A percentile compares a stretch with the other conserved stretches of the same genome.
Conservation (phyloP, 2,329 filamentous ascomycete species). For the Colletotrichum sp. region DNA sequence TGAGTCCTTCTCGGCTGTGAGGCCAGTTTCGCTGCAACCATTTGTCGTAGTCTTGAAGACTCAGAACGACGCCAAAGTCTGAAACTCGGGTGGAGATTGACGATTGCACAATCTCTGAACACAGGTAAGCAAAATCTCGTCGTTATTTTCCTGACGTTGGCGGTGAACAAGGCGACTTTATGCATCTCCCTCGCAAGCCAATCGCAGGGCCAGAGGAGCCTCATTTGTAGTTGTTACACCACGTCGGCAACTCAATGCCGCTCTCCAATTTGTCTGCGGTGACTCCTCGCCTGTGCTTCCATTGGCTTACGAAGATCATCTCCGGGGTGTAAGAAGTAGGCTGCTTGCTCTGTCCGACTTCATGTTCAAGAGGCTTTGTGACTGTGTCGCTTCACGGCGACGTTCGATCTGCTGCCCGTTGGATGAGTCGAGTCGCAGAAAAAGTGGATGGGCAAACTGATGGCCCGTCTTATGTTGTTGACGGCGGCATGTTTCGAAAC, state of each 20-base stretch:
- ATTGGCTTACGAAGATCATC: neutral
- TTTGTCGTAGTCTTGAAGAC: neutral
- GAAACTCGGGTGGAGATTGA: neutral
- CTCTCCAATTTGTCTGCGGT: neutral
- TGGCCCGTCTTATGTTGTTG: neutral
- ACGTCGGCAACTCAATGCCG: neutral
- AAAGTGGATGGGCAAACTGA: neutral
- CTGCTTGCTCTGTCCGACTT: neutral
- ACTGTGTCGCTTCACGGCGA: neutral
- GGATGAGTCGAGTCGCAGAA: neutral
- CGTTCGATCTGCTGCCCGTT: neutral
- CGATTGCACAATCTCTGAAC: neutral
- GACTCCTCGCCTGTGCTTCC: neutral
- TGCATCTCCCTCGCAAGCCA: neutral
- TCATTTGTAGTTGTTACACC: constrained; percentile 9
- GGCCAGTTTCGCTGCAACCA: neutral
- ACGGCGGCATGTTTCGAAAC: constrained; percentile 8
- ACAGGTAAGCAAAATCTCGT: neutral
- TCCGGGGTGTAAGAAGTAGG: neutral
- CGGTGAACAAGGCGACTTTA: neutral
- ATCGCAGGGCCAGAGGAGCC: neutral
- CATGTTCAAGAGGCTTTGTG: neutral
- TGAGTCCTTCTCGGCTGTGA: neutral
- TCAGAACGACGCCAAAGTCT: neutral
- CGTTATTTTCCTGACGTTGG: neutral